These are phyloP conservation scores for Stachybotrys chlorohalonatus DNA, from an alignment of 2,329 filamentous ascomycete species.

Conservation along the genomic window DNA sequence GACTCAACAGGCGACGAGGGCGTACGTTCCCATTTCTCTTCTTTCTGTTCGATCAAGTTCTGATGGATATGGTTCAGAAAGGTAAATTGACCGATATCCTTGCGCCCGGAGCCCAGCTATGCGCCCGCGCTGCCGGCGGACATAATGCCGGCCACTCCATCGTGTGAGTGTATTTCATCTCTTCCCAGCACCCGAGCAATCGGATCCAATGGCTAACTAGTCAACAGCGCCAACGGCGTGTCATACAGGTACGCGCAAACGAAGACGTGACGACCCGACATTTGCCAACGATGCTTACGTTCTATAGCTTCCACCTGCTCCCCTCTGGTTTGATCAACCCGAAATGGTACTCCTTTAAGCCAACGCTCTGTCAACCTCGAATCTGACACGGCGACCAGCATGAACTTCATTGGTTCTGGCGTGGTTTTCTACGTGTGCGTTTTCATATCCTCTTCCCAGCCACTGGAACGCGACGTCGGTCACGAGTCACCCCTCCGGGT, in stretches of 20 bases:
- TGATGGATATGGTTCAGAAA: slow-evolving; percentile 18
- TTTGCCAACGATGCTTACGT: slow-evolving; percentile 10
- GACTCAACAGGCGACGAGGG: slow-evolving; percentile 23
- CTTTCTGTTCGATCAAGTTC: slow-evolving; percentile 4
- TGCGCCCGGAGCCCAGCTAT: slow-evolving; percentile 19
- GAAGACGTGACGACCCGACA: slow-evolving; percentile 4
- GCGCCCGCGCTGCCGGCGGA: slow-evolving; percentile 23
- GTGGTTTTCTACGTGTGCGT: slow-evolving; percentile 53
- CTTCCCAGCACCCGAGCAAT: slow-evolving; percentile 2
- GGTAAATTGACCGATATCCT: slow-evolving; percentile 27
- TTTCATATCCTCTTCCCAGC: slow-evolving; percentile 5
- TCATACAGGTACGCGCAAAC: slow-evolving; percentile 22
- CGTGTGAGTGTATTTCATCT: not conserved
- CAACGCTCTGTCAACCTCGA: slow-evolving; percentile 6
- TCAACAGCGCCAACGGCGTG: slow-evolving; percentile 15
- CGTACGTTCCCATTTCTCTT: slow-evolving; percentile 11
- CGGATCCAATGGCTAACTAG: slow-evolving; percentile 4
- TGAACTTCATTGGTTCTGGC: slow-evolving; percentile 66
- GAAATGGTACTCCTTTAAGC: slow-evolving; percentile 25
- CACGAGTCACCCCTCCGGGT: slow-evolving; percentile 6
- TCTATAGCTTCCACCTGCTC: slow-evolving; percentile 49
- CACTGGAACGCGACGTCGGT: slow-evolving; percentile 4
- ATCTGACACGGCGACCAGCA: slow-evolving; percentile 20
- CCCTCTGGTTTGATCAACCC: slow-evolving; percentile 66
- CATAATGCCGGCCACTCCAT: slow-evolving; percentile 12